A percentile compares a stretch with the other conserved stretches of the same genome.
These are phyloP conservation scores for Gossypium gossypioides DNA, from an alignment of 441 rosid species.

Conservation along the genomic window DNA sequence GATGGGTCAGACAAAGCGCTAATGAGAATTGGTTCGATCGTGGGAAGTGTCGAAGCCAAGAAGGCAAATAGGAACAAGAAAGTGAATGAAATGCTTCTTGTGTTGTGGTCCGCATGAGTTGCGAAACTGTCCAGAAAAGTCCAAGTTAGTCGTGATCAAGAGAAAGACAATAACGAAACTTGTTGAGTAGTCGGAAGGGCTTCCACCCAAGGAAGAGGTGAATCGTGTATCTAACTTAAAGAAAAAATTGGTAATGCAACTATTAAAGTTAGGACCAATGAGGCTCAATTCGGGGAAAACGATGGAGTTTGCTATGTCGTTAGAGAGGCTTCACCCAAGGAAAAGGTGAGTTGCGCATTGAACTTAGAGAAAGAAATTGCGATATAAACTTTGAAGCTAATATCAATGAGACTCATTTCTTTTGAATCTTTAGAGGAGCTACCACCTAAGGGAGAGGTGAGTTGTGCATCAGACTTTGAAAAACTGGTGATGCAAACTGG, in stretches of 20 bases:
- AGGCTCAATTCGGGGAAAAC: not conserved
- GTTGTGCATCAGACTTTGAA: not conserved
- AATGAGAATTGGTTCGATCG: not conserved
- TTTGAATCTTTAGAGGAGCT: not conserved
- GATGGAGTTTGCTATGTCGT: not conserved
- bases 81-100: not conserved
- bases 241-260: not conserved
- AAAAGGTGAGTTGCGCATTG: not conserved
- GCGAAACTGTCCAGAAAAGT: not conserved
- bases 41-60: not conserved
- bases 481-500: not conserved
- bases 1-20: not conserved
- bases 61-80: not conserved
- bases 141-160: not conserved
- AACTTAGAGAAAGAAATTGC: not conserved
- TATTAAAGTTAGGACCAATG: not conserved
- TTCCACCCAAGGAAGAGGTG: not conserved
- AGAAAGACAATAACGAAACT: not conserved
- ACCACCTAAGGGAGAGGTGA: too few species aligned
- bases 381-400: not conserved
- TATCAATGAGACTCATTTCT: not conserved
- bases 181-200: not conserved
- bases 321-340: not conserved
- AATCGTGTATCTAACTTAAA: not conserved
- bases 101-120: not conserved